A percentile compares a stretch with the other conserved stretches of the same genome.
Conservation (phyloP, 371 early-diverging fungal species). For the Mucor indicus region DNA sequence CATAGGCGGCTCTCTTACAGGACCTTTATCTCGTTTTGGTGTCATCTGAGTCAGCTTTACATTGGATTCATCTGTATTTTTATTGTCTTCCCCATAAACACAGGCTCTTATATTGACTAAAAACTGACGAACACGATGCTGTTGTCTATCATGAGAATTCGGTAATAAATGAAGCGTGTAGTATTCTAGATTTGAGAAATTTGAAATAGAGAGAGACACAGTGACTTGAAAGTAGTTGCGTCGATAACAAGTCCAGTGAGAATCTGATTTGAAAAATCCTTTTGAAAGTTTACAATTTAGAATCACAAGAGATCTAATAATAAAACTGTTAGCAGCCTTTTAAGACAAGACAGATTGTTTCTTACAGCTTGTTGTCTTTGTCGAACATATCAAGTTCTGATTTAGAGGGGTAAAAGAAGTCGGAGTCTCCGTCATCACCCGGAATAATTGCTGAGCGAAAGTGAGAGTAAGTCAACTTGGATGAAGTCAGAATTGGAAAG, state of each 20-base stretch:
- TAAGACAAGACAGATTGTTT: too few relatives aligned
- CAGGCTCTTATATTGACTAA: conserved; percentile 53
- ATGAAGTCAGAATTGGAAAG: too few relatives aligned
- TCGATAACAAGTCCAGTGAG: conserved; percentile 86
- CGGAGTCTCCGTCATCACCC: too few relatives aligned
- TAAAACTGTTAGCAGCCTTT: too few relatives aligned
- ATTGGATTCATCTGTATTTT: conserved; percentile 18
- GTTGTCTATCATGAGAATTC: conserved; percentile 2
- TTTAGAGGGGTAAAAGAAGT: too few relatives aligned
- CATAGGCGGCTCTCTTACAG: conserved; percentile 65
- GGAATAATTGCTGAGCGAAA: too few relatives aligned
- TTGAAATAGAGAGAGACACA: conserved; percentile 53
- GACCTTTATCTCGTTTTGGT: conserved; percentile 86
- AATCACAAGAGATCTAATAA: conserved; percentile 33
- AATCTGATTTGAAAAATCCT: conserved; percentile 67
- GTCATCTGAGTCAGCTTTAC: conserved; percentile 84
- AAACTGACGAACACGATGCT: conserved; percentile 26
- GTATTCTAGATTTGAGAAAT: conserved; percentile 23
- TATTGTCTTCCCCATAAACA: conserved; percentile 6
- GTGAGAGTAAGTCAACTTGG: too few relatives aligned
- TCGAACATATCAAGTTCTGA: too few relatives aligned
- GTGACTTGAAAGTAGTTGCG: conserved; percentile 87
- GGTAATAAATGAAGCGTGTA: conserved; percentile 16
- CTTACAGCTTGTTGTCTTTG: too few relatives aligned
- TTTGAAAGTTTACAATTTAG: conserved; percentile 64